Evolutionary conservation across 2,329 filamentous ascomycete species (phyloP).

Genomic region (Arthrobotrys sinensis): DNA sequence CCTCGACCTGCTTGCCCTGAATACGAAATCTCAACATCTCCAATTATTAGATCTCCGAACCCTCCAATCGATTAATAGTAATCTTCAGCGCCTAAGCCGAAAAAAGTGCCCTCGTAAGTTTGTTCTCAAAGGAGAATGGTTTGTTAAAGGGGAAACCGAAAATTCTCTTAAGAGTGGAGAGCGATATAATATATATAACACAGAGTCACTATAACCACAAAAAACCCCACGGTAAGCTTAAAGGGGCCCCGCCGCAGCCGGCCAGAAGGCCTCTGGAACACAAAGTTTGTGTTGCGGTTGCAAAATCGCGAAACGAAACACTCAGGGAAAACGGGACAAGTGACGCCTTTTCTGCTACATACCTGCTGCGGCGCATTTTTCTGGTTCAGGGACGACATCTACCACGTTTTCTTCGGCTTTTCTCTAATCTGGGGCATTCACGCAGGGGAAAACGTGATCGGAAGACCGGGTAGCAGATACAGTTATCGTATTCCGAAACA

Average conservation of each 20-base stretch:
- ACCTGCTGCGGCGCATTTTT: background rate
- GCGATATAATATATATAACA: conserved; percentile 57
- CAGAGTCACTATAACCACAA: conserved; percentile 33
- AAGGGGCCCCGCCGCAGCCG: conserved; percentile 23
- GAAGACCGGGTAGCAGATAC: conserved; percentile 35
- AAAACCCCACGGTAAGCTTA: conserved; percentile 28
- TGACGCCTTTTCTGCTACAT: conserved; percentile 32
- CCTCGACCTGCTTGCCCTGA: conserved; percentile 24
- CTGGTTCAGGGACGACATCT: conserved; percentile 35
- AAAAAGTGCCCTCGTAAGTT: conserved; percentile 35
- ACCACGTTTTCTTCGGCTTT: conserved; percentile 37
- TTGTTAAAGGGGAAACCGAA: conserved; percentile 25
- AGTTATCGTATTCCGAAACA: conserved; percentile 43
- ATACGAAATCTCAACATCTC: conserved; percentile 15
- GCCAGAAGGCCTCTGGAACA: conserved; percentile 19
- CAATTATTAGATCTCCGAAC: conserved; percentile 7
- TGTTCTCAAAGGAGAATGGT: conserved; percentile 36
- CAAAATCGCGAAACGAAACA: conserved; percentile 58
- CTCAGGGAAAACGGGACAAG: conserved; percentile 47
- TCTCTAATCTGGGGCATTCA: conserved; percentile 6
- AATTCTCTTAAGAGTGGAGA: conserved; percentile 36
- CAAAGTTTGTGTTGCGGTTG: conserved; percentile 30
- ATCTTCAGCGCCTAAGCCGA: conserved; percentile 27
- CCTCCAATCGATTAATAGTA: conserved; percentile 18
- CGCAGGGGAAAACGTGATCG: conserved; percentile 38